Evolutionary conservation across 257 asterid genomes (phyloP).

Genomic region (Scutellaria baicalensis): DNA sequence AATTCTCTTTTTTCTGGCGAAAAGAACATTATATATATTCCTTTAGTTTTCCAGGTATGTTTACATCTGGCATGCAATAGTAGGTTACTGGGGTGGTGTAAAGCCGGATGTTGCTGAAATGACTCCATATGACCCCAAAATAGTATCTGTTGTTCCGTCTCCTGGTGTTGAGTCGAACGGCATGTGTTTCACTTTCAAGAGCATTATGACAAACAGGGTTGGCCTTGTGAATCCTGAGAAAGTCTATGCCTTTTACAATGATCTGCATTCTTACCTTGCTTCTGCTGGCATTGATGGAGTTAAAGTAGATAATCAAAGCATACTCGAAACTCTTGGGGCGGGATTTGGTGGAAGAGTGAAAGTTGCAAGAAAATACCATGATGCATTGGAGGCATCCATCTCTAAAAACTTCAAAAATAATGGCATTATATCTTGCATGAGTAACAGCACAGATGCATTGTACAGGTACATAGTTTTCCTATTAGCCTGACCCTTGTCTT

Average conservation of each 20-base stretch:
- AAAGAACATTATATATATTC: background rate
- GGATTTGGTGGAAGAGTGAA: slow-evolving; percentile 75
- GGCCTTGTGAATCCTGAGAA: slow-evolving; percentile 78
- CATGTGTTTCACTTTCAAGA: slow-evolving; percentile 37
- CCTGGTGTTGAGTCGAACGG: slow-evolving; percentile 64
- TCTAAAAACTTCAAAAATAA: slow-evolving; percentile 60
- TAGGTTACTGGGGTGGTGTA: slow-evolving; percentile 87
- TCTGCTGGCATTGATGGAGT: slow-evolving; percentile 68
- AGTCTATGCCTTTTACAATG: slow-evolving; percentile 45
- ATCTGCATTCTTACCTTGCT: slow-evolving; percentile 61
- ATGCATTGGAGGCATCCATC: slow-evolving; percentile 65
- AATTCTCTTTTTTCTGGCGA: background rate
- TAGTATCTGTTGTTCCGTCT: slow-evolving; percentile 44
- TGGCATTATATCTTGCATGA: slow-evolving; percentile 82
- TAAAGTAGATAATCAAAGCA: slow-evolving; percentile 68
- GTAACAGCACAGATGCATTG: slow-evolving; percentile 67
- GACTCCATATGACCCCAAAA: slow-evolving; percentile 49
- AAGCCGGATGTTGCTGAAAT: slow-evolving; percentile 52
- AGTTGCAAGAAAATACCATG: slow-evolving; percentile 60
- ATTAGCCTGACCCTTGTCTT: background rate
- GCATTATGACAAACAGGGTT: slow-evolving; percentile 47
- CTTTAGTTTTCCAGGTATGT: slow-evolving; percentile 44
- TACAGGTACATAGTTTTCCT: slow-evolving; percentile 44
- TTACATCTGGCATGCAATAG: slow-evolving; percentile 73
- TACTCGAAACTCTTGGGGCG: slow-evolving; percentile 70